Evolutionary conservation across 495 filamentous ascomycete species (phyloP).

Genomic region (Glarea lozoyensis): DNA sequence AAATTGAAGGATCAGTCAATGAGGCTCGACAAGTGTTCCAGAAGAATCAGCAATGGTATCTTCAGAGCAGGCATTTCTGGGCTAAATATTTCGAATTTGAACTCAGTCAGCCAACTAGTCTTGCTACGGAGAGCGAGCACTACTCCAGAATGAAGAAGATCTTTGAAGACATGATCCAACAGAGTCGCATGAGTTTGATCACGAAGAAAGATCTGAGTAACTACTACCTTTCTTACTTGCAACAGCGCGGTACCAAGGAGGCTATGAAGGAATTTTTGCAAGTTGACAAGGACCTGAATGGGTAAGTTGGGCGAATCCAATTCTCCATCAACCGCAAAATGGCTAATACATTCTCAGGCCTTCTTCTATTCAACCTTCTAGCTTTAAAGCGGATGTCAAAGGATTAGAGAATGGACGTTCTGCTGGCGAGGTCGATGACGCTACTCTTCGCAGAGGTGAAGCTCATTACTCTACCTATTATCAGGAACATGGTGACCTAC

Average conservation of each 20-base stretch:
- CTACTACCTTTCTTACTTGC: slow-evolving; percentile 75
- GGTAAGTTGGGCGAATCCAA: slow-evolving; percentile 40
- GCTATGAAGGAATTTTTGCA: slow-evolving; percentile 78
- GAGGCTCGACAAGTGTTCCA: slow-evolving; percentile 82
- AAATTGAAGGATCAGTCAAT: slow-evolving; percentile 74
- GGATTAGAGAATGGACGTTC: slow-evolving; percentile 51
- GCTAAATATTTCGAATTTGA: slow-evolving; percentile 83
- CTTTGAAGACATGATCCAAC: slow-evolving; percentile 64
- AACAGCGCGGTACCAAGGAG: slow-evolving; percentile 74
- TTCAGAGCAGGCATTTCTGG: slow-evolving; percentile 89
- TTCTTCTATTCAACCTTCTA: slow-evolving; percentile 36
- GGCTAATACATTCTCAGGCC: slow-evolving; percentile 29
- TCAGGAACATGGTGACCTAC: slow-evolving; percentile 46
- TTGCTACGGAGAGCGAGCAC: slow-evolving; percentile 53
- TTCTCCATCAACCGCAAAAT: slow-evolving; percentile 8
- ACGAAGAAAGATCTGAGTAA: slow-evolving; percentile 70
- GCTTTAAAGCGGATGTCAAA: slow-evolving; percentile 21
- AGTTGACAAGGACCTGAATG: slow-evolving; percentile 81
- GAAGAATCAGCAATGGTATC: slow-evolving; percentile 75
- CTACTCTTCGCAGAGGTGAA: slow-evolving; percentile 52
- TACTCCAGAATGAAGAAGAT: slow-evolving; percentile 72
- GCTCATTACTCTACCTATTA: slow-evolving; percentile 56
- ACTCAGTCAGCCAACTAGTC: slow-evolving; percentile 71
- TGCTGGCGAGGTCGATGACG: slow-evolving; percentile 52
- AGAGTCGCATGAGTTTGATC: slow-evolving; percentile 59